Conservation (phyloP, 2,329 filamentous ascomycete species). For the Raffaelea arxii region DNA sequence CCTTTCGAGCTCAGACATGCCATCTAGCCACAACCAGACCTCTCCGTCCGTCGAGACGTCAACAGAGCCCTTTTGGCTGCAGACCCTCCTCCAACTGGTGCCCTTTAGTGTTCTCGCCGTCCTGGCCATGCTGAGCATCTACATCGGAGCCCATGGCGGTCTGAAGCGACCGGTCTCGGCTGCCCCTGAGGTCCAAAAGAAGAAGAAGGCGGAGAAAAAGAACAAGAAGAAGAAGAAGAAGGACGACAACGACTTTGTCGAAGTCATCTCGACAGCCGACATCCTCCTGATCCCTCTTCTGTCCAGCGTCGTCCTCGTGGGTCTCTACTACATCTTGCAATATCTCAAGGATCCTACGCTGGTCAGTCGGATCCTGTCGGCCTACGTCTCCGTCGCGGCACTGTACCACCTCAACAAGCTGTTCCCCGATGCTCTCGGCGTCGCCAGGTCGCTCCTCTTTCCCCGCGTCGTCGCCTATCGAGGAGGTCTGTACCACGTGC, state of each 20-base stretch:
- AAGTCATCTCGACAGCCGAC: slow-evolving; percentile 64
- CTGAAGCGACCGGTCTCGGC: slow-evolving; percentile 77
- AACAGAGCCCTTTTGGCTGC: too few species aligned
- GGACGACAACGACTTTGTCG: slow-evolving; percentile 17
- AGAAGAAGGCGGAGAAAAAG: slow-evolving; percentile 24
- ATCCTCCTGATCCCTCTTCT: slow-evolving; percentile 77
- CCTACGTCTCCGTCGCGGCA: slow-evolving; percentile 74
- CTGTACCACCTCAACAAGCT: slow-evolving; percentile 68
- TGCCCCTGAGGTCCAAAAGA: slow-evolving; percentile 31
- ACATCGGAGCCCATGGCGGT: slow-evolving; percentile 74
- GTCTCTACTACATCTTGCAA: slow-evolving; percentile 81
- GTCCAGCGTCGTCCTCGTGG: slow-evolving; percentile 59
- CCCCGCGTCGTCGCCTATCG: too few species aligned
- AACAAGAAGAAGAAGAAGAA: slow-evolving; percentile 18
- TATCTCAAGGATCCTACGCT: slow-evolving; percentile 74
- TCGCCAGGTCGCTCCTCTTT: slow-evolving; percentile 59
- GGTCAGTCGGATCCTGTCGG: slow-evolving; percentile 72
- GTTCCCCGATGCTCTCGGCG: slow-evolving; percentile 59
- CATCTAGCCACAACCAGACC: too few species aligned
- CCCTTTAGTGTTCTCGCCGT: too few species aligned
- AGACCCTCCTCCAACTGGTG: too few species aligned
- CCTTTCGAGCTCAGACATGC: too few species aligned
- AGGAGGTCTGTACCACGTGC: background rate
- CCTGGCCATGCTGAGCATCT: slow-evolving; percentile 76
- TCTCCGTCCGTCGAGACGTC: too few species aligned